These are phyloP conservation scores for Arabis hirsuta DNA, from an alignment of 345 rosid genomes.

Conservation along the genomic window DNA sequence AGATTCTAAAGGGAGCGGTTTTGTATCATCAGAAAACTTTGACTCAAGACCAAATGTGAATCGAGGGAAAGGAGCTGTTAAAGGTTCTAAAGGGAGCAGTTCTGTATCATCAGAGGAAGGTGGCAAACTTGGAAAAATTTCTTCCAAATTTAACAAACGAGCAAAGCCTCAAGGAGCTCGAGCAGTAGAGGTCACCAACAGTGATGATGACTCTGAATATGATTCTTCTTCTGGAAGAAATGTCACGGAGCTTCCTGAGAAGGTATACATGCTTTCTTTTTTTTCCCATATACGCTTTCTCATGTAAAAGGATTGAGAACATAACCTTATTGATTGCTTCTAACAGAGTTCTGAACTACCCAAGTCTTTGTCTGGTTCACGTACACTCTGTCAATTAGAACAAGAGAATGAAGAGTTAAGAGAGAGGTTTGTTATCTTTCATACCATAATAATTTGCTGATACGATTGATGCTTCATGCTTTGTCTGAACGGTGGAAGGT, in stretches of 20 bases:
- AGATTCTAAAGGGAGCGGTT: slow-evolving; percentile 4
- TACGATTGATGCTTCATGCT: neutral
- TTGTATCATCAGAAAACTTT: slow-evolving; percentile 20
- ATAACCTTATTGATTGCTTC: slow-evolving; percentile 1
- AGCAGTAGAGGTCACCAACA: slow-evolving; percentile 16
- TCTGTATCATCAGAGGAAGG: slow-evolving; percentile 41
- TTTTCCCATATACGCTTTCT: neutral
- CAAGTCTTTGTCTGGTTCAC: slow-evolving; percentile 37
- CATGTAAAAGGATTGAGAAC: neutral
- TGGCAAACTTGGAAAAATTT: slow-evolving; percentile 31
- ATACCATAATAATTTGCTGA: neutral
- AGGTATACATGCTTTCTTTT: neutral
- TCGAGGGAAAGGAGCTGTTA: slow-evolving; percentile 31
- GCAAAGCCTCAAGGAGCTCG: slow-evolving; percentile 31
- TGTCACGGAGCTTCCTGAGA: slow-evolving; percentile 11
- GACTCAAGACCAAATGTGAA: too few relatives aligned
- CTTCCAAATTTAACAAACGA: slow-evolving; percentile 43
- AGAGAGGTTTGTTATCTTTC: slow-evolving; percentile 54
- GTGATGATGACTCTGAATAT: slow-evolving; percentile 24
- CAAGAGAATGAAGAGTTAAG: slow-evolving; percentile 64
- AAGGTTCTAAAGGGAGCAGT: slow-evolving; percentile 1
- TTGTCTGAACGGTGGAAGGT: slow-evolving; percentile 16
- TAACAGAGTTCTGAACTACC: slow-evolving; percentile 43
- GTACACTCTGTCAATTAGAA: slow-evolving; percentile 48
- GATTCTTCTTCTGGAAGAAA: slow-evolving; percentile 16